phyloP scores from a whole-genome alignment of 2,329 filamentous ascomycete species.

The Claviceps sorghi region DNA sequence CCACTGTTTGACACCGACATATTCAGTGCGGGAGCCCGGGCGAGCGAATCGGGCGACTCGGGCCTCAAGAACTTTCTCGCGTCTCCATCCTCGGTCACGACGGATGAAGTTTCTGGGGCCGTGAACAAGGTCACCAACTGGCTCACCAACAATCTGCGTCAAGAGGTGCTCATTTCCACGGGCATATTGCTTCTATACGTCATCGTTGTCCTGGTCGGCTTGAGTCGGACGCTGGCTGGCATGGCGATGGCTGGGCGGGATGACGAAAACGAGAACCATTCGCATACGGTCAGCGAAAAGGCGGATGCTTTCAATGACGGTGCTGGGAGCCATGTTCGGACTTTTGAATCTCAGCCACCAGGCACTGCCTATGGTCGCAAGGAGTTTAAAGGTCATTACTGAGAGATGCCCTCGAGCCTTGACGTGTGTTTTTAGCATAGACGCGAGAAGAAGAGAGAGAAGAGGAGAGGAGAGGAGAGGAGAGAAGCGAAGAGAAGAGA shows the following conservation, averaged over 20 bases:
- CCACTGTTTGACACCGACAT: constrained; percentile 65
- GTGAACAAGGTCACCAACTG: constrained; percentile 54
- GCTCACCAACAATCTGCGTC: constrained; percentile 52
- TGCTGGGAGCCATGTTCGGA: not conserved
- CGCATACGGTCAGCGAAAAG: not conserved
- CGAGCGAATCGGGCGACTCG: constrained; percentile 41
- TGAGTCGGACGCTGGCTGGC: constrained; percentile 49
- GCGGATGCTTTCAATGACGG: not conserved
- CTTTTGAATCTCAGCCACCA: not conserved
- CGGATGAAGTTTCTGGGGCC: constrained; percentile 68
- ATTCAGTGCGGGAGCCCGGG: constrained; percentile 65
- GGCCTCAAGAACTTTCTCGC: constrained; percentile 59
- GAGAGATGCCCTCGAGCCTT: not conserved
- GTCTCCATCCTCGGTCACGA: constrained; percentile 56
- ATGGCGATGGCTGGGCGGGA: constrained; percentile 45
- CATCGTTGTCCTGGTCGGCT: constrained; percentile 59
- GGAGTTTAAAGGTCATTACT: not conserved
- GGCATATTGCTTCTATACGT: constrained; percentile 64
- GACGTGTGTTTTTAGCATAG: too few species aligned
- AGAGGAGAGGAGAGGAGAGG: not conserved
- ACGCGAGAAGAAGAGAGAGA: not conserved
- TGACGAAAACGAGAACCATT: constrained; percentile 31
- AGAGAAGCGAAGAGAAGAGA: not conserved
- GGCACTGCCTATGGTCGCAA: not conserved
- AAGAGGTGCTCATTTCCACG: constrained; percentile 67